Evolutionary conservation across 2,329 filamentous ascomycete genomes (phyloP), one percentile per base, ranked within the genome.

Genomic region (Teratosphaeria destructans): DNA sequence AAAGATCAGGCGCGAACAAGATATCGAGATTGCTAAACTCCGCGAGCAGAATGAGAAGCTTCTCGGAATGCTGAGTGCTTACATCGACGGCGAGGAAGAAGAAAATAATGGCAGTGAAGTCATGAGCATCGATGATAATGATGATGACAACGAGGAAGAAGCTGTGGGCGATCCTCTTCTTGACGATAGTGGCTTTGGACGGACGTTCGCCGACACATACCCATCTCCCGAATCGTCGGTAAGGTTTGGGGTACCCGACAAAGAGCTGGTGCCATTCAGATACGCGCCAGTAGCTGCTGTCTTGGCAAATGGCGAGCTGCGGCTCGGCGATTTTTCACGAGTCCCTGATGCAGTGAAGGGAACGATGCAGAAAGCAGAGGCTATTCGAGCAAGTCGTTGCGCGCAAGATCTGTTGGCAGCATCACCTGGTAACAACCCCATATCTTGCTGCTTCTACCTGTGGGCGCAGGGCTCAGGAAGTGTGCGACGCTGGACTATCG

Each of bases 401-500:
- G n/a, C 37, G 32, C 39, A 27, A 11, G 32, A 19, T n/a, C 49
- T 39, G 23, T 29, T 49, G 5, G 43, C 43, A 19, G 43, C 43
- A 23, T 23, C 37, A 14, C 43, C 43, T 23, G 19, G 16, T 10
- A n/a, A n/a, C 16, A 23, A 49, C 2, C 26, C 23, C 43, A 53
- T 49, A 23, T 32, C 47, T 14, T 16, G 7, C 56, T 58, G 43
- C 49, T 27, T 58, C 26, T 58, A 49, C 23, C 26, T 37, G n/a
- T 62, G 59, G 57, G 35, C 55, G 34, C 14, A 12, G 11, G 37
- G 39, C 7, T n/a, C 35, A 26, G 12, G 14, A 43, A 26, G 43
- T 27, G 19, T 12, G 12, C 43, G 34, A 29, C 43, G 52, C 19
- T 65, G 64, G 65, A 65, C 62, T 0, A n/a, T 47, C 4, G 43